These are phyloP conservation scores for Alternaria sp. DNA, from an alignment of 2,329 filamentous ascomycete species.

Conservation along the genomic window DNA sequence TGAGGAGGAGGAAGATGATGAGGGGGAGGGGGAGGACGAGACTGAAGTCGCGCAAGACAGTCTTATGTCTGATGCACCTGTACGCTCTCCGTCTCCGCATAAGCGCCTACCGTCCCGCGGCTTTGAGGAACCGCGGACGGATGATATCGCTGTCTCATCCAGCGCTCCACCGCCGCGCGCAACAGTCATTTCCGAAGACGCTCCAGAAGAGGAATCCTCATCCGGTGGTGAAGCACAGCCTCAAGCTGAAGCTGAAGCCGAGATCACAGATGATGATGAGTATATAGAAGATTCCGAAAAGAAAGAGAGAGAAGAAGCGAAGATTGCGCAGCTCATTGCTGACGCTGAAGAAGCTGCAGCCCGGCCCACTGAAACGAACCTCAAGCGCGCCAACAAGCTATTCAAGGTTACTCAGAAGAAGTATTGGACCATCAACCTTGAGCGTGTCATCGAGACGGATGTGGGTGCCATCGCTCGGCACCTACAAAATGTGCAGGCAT, in stretches of 20 bases:
- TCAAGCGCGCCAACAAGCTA: constrained; percentile 56
- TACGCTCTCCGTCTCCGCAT: constrained; percentile 23
- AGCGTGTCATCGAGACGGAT: constrained; percentile 54
- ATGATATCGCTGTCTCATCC: constrained; percentile 23
- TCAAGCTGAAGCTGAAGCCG: constrained; percentile 3
- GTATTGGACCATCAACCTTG: constrained; percentile 63
- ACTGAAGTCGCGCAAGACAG: constrained; percentile 24
- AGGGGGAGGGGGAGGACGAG: constrained; percentile 11
- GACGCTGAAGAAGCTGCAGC: constrained; percentile 54
- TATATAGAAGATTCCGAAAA: constrained; percentile 64
- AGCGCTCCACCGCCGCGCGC: constrained; percentile 11
- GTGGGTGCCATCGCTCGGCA: constrained; percentile 45
- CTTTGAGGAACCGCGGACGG: constrained; percentile 20
- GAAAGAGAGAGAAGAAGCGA: constrained; percentile 56
- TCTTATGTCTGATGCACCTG: constrained; percentile 17
- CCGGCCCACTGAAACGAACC: constrained; percentile 51
- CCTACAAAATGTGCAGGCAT: constrained; percentile 20
- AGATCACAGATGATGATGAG: constrained; percentile 49
- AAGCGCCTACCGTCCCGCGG: constrained; percentile 13
- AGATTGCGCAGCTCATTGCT: constrained; percentile 53
- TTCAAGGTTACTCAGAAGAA: constrained; percentile 65
- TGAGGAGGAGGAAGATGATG: constrained; percentile 30
- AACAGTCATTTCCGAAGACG: constrained; percentile 1
- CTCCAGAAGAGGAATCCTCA: constrained; percentile 2
- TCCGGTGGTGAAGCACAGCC: constrained; percentile 5